These are phyloP conservation scores for Dioszegia aurantiaca DNA, from an alignment of 768 basidiomycete genomes.

Conservation along the genomic window DNA sequence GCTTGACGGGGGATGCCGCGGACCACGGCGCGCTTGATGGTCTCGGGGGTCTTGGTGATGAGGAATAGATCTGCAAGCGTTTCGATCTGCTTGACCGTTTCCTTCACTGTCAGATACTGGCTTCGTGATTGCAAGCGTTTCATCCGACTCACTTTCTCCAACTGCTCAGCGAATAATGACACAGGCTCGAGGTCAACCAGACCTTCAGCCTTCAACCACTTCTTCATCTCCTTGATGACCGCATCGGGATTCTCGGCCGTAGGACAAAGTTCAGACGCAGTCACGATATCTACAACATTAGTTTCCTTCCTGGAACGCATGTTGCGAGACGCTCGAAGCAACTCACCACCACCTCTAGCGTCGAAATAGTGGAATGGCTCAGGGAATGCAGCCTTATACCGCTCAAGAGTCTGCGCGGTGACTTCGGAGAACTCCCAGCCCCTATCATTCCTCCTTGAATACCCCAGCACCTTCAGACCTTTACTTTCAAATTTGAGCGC, in stretches of 20 bases:
- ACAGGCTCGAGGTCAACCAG: constrained; percentile 90
- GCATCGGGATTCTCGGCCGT: constrained; percentile 63
- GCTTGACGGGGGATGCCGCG: constrained; percentile 90
- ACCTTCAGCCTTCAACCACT: constrained; percentile 82
- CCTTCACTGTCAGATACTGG: constrained; percentile 54
- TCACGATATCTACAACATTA: constrained; percentile 64
- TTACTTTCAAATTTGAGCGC: constrained; percentile 96
- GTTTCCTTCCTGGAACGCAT: background rate
- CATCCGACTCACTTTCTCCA: constrained; percentile 66
- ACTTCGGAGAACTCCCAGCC: constrained; percentile 93
- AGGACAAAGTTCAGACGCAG: constrained; percentile 63
- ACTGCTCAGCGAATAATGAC: constrained; percentile 83
- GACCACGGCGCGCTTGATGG: constrained; percentile 87
- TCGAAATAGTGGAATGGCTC: constrained; percentile 76
- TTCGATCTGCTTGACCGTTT: constrained; percentile 76
- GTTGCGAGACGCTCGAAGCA: background rate
- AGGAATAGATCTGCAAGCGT: constrained; percentile 67
- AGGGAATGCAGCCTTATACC: constrained; percentile 85
- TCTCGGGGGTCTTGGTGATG: constrained; percentile 60
- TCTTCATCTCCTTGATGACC: constrained; percentile 70
- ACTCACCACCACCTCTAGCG: constrained; percentile 66
- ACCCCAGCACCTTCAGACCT: constrained; percentile 85
- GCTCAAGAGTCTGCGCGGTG: constrained; percentile 71
- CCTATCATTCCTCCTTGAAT: constrained; percentile 76
- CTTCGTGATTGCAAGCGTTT: background rate